These are phyloP conservation scores for Botrytis hyacinthi DNA, from an alignment of 2,329 filamentous ascomycete genomes.

Conservation along the genomic window DNA sequence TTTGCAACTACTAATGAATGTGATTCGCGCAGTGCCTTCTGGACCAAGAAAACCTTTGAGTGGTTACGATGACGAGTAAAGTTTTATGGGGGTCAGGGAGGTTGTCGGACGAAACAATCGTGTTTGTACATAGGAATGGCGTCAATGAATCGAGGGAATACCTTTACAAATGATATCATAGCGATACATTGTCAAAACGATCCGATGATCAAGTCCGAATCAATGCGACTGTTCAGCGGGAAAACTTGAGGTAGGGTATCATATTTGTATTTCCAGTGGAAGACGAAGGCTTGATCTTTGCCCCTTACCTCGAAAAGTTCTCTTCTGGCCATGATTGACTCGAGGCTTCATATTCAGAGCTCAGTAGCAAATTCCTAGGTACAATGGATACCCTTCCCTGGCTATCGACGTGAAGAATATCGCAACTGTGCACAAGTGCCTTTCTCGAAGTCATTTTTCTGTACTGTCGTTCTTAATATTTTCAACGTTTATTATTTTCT, in stretches of 20 bases:
- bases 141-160: slow-evolving; percentile 18
- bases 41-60: slow-evolving; percentile 58
- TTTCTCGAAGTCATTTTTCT: not conserved
- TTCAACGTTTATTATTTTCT: not conserved
- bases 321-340: not conserved
- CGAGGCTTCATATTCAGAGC: not conserved
- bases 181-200: not conserved
- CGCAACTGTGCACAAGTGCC: not conserved
- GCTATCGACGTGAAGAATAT: not conserved
- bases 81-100: not conserved
- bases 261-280: not conserved
- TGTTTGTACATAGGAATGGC: slow-evolving; percentile 19
- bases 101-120: slow-evolving; percentile 1
- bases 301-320: not conserved
- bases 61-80: slow-evolving; percentile 55
- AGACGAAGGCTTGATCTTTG: not conserved
- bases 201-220: not conserved
- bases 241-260: not conserved
- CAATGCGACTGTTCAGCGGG: not conserved
- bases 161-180: slow-evolving; percentile 11
- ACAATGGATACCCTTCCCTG: not conserved
- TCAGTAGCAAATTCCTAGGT: not conserved
- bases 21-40: slow-evolving; percentile 48
- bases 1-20: slow-evolving; percentile 28
- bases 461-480: not conserved